phyloP scores from a whole-genome alignment of 306 rosid genomes.

The Senna siamea region DNA sequence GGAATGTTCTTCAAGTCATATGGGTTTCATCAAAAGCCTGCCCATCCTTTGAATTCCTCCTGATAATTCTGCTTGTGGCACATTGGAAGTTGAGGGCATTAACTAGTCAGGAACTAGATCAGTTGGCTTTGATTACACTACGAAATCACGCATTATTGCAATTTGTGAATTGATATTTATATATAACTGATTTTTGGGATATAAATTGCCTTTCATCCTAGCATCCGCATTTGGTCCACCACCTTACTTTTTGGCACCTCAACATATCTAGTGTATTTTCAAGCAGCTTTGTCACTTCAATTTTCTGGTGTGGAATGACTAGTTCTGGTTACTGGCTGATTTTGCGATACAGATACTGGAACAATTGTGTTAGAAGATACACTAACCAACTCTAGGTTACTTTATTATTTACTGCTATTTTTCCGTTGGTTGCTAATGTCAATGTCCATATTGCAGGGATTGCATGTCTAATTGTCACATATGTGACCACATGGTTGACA shows the following conservation, averaged over 20 bases:
- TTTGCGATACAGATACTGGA: conserved; percentile 21
- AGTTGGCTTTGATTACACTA: not conserved
- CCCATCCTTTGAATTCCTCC: not conserved
- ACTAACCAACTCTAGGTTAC: not conserved
- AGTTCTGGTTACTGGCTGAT: conserved; percentile 22
- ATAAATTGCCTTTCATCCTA: conserved; percentile 5
- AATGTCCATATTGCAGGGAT: conserved; percentile 60
- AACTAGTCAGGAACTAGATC: not conserved
- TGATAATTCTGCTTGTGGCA: not conserved
- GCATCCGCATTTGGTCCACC: not conserved
- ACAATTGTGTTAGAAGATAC: conserved; percentile 2
- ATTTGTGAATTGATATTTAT: not conserved
- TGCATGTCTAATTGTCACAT: conserved; percentile 60
- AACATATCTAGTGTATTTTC: not conserved
- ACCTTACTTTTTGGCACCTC: not conserved
- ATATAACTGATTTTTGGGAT: conserved; percentile 3
- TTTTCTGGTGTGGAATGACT: not conserved
- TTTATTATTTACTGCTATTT: conserved; percentile 23
- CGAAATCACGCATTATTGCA: not conserved
- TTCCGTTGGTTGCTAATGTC: conserved; percentile 34
- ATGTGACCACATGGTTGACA: conserved; percentile 71
- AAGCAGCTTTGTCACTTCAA: conserved; percentile 1
- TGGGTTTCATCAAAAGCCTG: not conserved
- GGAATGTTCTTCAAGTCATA: too few species aligned
- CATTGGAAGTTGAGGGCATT: not conserved